Conservation (phyloP, 257 asterid genomes). For the Echites panduratus region DNA sequence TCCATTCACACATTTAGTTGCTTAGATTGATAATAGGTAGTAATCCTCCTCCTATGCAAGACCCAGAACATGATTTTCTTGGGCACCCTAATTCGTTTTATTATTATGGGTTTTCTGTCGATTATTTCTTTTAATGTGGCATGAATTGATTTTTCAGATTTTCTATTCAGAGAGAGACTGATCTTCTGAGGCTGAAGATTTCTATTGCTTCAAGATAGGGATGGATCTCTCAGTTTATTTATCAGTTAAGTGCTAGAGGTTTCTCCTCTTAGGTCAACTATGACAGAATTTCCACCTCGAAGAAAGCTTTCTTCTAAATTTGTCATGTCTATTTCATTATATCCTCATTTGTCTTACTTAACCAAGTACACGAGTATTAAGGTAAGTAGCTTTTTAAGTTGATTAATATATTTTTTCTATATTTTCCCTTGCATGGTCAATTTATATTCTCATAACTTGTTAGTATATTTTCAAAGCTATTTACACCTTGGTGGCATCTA, state of each 20-base stretch:
- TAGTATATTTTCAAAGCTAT: too few relatives aligned
- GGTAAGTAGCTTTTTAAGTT: not conserved
- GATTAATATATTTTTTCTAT: too few relatives aligned
- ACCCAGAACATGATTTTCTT: not conserved
- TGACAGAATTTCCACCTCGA: conserved; percentile 23
- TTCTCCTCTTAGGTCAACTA: conserved; percentile 27
- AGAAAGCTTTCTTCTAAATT: conserved; percentile 20
- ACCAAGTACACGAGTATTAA: not conserved
- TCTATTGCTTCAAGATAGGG: conserved; percentile 18
- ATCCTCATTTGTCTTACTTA: not conserved
- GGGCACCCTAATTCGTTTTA: not conserved
- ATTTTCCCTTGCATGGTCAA: too few relatives aligned
- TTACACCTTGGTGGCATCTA: not conserved
- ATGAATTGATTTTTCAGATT: not conserved
- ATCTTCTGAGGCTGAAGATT: not conserved
- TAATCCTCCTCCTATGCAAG: not conserved
- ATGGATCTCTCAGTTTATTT: conserved; percentile 13
- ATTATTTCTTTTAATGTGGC: not conserved
- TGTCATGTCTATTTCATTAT: not conserved
- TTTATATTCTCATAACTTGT: too few relatives aligned
- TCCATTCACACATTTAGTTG: not conserved
- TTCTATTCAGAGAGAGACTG: not conserved
- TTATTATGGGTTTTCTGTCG: not conserved
- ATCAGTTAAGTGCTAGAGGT: conserved; percentile 17
- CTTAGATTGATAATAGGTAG: not conserved